phyloP scores from a whole-genome alignment of 192 early-diverging fungal genomes.

The Gryganskiella cystojenkinii region DNA sequence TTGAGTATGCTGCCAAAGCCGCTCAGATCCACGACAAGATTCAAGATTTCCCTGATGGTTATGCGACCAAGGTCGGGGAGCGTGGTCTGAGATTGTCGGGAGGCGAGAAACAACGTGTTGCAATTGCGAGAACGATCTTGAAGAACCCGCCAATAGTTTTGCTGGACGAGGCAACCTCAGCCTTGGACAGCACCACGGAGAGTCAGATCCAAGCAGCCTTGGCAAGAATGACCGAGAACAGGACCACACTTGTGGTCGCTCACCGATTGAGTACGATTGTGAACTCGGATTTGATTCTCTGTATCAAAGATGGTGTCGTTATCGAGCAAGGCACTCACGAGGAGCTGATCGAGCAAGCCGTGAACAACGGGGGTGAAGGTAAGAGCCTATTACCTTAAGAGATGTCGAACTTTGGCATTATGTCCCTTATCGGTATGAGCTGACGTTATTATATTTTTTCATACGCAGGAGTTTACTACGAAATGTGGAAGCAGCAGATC shows the following conservation, averaged over 20 bases:
- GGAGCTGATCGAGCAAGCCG: constrained; percentile 70
- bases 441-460: constrained; percentile 7
- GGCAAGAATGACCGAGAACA: constrained; percentile 75
- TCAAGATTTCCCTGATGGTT: constrained; percentile 77
- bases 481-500: constrained; percentile 95
- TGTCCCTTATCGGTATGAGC: not conserved
- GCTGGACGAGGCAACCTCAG: constrained; percentile 89
- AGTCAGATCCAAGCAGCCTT: constrained; percentile 89
- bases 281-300: constrained; percentile 87
- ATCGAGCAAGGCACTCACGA: constrained; percentile 87
- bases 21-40: constrained; percentile 89
- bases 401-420: too few species aligned
- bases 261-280: constrained; percentile 89
- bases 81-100: constrained; percentile 84
- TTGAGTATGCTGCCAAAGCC: constrained; percentile 74
- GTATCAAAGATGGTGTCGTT: constrained; percentile 80
- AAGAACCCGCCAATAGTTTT: constrained; percentile 76
- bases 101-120: constrained; percentile 93
- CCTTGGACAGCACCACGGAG: constrained; percentile 73
- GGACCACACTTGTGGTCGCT: constrained; percentile 90
- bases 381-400: constrained; percentile 13
- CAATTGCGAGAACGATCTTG: constrained; percentile 85
- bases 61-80: constrained; percentile 67
- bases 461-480: constrained; percentile 76
- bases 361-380: constrained; percentile 49